Conservation (phyloP, 345 rosid species). For the Citropsis articulata region DNA sequence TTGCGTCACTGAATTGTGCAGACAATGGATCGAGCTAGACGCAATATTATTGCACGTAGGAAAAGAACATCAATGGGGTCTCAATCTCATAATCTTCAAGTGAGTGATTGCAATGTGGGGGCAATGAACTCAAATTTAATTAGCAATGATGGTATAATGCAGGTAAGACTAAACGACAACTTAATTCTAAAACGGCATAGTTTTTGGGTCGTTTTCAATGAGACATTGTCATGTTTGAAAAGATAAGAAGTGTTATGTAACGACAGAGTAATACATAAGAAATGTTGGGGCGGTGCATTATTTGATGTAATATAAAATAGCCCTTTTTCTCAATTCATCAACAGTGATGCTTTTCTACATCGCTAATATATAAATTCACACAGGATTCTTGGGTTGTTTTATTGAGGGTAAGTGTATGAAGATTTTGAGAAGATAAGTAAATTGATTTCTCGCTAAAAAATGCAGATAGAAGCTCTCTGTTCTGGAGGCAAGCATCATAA, state of each 20-base stretch:
- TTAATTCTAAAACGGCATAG: neutral
- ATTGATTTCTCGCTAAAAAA: constrained; percentile 8
- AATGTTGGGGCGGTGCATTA: neutral
- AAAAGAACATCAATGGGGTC: constrained; percentile 39
- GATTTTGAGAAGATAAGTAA: neutral
- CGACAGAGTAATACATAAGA: neutral
- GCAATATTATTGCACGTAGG: constrained; percentile 20
- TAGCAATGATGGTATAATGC: constrained; percentile 34
- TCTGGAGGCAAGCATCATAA: constrained; percentile 27
- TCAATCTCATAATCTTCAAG: constrained; percentile 37
- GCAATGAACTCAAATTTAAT: constrained; percentile 26
- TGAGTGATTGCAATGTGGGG: constrained; percentile 33
- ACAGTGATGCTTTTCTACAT: neutral
- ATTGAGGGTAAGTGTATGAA: neutral
- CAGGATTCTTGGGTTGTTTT: neutral
- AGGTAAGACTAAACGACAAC: constrained; percentile 36
- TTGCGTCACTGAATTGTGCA: constrained; percentile 23
- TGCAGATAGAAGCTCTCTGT: constrained; percentile 54
- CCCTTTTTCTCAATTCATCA: neutral
- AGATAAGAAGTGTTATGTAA: neutral
- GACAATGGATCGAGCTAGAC: constrained; percentile 39
- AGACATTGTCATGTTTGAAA: neutral
- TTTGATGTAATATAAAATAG: neutral
- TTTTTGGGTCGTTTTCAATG: constrained; percentile 12
- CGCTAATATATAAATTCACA: no score